A percentile compares a stretch with the other conserved stretches of the same genome.
phyloP scores from a whole-genome alignment of 768 basidiomycete genomes.

The Imleria badia region DNA sequence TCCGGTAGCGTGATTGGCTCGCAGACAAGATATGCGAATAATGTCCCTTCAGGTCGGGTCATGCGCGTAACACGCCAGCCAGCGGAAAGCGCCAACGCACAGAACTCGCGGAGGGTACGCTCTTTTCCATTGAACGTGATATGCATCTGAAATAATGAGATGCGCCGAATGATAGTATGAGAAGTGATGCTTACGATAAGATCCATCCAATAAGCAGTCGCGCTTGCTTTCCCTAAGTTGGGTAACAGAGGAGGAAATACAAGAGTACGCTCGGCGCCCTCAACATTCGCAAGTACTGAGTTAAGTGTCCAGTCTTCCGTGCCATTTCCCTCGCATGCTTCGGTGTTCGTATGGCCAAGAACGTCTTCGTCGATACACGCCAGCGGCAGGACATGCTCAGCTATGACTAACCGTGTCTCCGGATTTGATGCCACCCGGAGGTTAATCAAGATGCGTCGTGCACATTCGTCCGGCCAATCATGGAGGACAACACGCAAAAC shows the following conservation, averaged over 20 bases:
- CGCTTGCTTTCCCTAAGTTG: slow-evolving; percentile 70
- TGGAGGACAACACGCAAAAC: slow-evolving; percentile 71
- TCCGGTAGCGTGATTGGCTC: slow-evolving; percentile 56
- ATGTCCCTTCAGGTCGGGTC: slow-evolving; percentile 55
- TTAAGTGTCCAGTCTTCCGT: slow-evolving; percentile 28
- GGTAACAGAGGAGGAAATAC: slow-evolving; percentile 64
- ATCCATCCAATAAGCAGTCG: slow-evolving; percentile 69
- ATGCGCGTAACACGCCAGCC: slow-evolving; percentile 64
- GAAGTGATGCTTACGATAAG: slow-evolving; percentile 46
- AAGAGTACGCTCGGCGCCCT: slow-evolving; percentile 53
- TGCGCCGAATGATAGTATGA: neutral
- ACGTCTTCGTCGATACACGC: slow-evolving; percentile 57
- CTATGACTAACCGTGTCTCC: slow-evolving; percentile 63
- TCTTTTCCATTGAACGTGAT: slow-evolving; percentile 68
- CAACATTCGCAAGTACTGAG: slow-evolving; percentile 39
- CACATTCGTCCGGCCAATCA: slow-evolving; percentile 72
- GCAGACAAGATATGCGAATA: slow-evolving; percentile 72
- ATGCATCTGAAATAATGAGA: slow-evolving; percentile 53
- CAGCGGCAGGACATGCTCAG: slow-evolving; percentile 68
- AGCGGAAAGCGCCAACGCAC: slow-evolving; percentile 50
- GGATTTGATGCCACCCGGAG: slow-evolving; percentile 38
- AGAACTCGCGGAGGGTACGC: slow-evolving; percentile 64
- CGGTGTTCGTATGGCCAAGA: neutral
- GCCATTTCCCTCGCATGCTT: slow-evolving; percentile 6
- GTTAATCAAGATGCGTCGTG: slow-evolving; percentile 44